Evolutionary conservation across 1,139 yeast genomes (phyloP), one percentile per base, ranked within the genome.

Genomic region (Nakaseomyces kungkrabaensis): DNA sequence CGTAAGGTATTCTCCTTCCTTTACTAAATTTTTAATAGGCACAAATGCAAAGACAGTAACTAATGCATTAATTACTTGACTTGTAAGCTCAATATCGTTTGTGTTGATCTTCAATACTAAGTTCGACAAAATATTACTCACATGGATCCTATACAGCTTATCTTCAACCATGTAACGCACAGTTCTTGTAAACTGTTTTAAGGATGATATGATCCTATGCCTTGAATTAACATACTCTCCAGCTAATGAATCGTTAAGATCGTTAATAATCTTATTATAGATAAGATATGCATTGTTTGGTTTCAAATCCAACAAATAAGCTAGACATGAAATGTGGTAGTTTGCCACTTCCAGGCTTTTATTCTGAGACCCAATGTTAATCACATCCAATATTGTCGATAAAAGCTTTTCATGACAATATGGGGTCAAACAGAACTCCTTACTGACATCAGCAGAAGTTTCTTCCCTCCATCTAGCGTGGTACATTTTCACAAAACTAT

Each of bases 71-170:
- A 90, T 70, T 0, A 96, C 78, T 48, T 79, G 75, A 33, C 82
- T 72, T 0, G 96, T 83, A 61, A 90, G 81, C 29, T 74, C 76
- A 49, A 89, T 74, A 66, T 92, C 98, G 65, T 90, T 92, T 0
- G 94, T 79, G 63, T 92, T 97, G 43, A 92, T 81, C 26, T 95
- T 96, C 0, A 90, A 88, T 11, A 90, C 67, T 0, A 85, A 71
- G 64, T 88, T 73, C 48, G 81, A 78, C 40, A 90, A 64, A 24
- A 92, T 71, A 50, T 95, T 78, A 0, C 95, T 79, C 29, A 88
- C 70, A 61, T 92, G 98, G 11, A 87, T 82, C 48, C 96, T 73
- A 63, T 77, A 88, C 3, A 81, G 67, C 1, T 85, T 85, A 4
- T 80, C 74, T 25, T 72, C 67, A 0, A 87, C 82, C 72, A 92